Evolutionary conservation across 2,329 filamentous ascomycete genomes (phyloP).

Genomic region (Fusarium humuli): DNA sequence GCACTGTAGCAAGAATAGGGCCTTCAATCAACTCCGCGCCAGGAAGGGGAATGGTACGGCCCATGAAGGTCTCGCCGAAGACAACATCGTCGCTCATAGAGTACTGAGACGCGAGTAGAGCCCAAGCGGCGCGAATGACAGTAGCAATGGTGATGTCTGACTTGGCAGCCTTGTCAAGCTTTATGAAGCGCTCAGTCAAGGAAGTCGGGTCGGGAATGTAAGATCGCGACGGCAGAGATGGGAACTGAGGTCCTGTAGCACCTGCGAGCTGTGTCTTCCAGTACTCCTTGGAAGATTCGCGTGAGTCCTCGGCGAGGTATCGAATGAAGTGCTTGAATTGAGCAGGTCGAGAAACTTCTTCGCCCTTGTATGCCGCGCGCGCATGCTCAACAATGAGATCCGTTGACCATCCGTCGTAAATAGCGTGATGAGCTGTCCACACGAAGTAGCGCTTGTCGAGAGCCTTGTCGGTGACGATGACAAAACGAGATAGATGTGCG

Average conservation of each 20-base stretch:
- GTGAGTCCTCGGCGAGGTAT: constrained; percentile 33
- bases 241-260: constrained; percentile 43
- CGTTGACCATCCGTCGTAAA: constrained; percentile 50
- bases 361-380: constrained; percentile 35
- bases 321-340: constrained; percentile 47
- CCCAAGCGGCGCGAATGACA: constrained; percentile 47
- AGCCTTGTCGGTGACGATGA: constrained; percentile 47
- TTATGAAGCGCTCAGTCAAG: constrained; percentile 36
- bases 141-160: constrained; percentile 43
- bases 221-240: constrained; percentile 41
- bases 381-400: constrained; percentile 44
- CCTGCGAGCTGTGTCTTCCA: constrained; percentile 43
- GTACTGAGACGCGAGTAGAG: constrained; percentile 44
- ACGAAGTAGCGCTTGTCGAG: constrained; percentile 49
- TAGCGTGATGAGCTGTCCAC: constrained; percentile 49
- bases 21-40: constrained; percentile 49
- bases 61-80: constrained; percentile 49
- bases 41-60: constrained; percentile 45
- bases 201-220: constrained; percentile 41
- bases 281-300: constrained; percentile 39
- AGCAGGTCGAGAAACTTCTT: constrained; percentile 35
- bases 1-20: constrained; percentile 46
- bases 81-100: constrained; percentile 47
- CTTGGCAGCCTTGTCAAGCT: constrained; percentile 31
- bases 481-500: constrained; percentile 57